Evolutionary conservation across 169 alveolate species (phyloP).

Genomic region (Cryptosporidium andersoni): DNA sequence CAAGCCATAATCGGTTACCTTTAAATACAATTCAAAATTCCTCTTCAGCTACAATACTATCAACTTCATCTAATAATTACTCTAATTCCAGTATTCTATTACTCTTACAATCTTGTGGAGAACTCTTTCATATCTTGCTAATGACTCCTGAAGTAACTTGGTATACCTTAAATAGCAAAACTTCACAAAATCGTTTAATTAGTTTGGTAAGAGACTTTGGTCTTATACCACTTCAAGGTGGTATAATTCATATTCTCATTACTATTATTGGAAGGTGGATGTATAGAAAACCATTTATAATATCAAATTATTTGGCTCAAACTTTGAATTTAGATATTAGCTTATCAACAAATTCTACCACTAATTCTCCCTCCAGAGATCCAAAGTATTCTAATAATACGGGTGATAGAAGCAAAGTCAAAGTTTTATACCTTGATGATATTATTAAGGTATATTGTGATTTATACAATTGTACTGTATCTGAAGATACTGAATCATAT

Average conservation of each 20-base stretch:
- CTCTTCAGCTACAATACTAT: no score
- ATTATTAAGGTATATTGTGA: conserved; percentile 23
- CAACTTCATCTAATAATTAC: no score
- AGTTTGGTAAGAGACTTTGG: conserved; percentile 42
- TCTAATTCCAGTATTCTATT: no score
- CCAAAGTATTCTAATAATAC: neutral
- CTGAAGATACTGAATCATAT: neutral
- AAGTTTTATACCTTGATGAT: conserved; percentile 18
- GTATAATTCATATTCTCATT: conserved; percentile 29
- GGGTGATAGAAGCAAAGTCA: neutral
- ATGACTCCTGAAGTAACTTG: conserved; percentile 28
- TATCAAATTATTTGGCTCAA: conserved; percentile 10
- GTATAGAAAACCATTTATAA: neutral
- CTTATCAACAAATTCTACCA: neutral
- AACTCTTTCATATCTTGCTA: conserved; percentile 42
- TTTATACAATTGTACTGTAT: neutral
- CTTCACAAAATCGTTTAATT: neutral
- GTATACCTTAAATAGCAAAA: neutral
- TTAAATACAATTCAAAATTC: neutral
- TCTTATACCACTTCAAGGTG: conserved; percentile 28
- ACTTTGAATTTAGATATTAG: neutral
- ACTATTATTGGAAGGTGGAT: conserved; percentile 63
- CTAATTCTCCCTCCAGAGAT: neutral
- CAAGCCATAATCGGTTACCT: no score
- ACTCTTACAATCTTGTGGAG: neutral